Conservation (phyloP, 2,329 filamentous ascomycete species). For the Teratosphaeria nubilosa region DNA sequence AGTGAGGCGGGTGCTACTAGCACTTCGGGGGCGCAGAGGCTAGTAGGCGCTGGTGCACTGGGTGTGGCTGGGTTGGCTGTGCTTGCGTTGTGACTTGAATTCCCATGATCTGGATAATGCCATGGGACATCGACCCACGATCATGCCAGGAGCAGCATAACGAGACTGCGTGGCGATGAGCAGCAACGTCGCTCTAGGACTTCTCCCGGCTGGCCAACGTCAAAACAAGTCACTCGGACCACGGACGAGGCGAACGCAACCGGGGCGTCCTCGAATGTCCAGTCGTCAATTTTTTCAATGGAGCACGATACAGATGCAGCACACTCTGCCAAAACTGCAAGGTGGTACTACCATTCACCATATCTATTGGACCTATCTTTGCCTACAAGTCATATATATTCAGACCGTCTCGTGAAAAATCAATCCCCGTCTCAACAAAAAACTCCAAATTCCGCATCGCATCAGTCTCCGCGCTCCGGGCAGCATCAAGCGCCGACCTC, state of each 20-base stretch:
- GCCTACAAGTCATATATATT: not conserved
- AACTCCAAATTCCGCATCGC: not conserved
- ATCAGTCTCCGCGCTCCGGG: not conserved
- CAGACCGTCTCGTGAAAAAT: not conserved
- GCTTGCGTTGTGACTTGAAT: slow-evolving; percentile 4
- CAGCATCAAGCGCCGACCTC: not conserved
- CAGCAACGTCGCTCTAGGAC: no score
- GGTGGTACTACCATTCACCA: not conserved
- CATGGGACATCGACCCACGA: not conserved
- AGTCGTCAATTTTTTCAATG: not conserved
- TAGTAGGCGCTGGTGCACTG: slow-evolving; percentile 1
- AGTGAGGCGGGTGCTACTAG: not conserved
- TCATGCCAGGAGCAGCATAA: not conserved
- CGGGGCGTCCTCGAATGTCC: no score
- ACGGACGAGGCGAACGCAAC: no score
- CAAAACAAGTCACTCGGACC: no score
- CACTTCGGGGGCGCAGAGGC: not conserved
- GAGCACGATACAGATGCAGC: not conserved
- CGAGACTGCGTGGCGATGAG: no score
- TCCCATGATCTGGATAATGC: not conserved
- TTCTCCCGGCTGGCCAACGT: no score
- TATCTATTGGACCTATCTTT: not conserved
- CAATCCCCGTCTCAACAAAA: not conserved
- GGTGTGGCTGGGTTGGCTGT: slow-evolving; percentile 6
- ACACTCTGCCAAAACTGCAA: not conserved